Evolutionary conservation across 345 rosid genomes (phyloP).

Genomic region (Rubroshorea leprosula): DNA sequence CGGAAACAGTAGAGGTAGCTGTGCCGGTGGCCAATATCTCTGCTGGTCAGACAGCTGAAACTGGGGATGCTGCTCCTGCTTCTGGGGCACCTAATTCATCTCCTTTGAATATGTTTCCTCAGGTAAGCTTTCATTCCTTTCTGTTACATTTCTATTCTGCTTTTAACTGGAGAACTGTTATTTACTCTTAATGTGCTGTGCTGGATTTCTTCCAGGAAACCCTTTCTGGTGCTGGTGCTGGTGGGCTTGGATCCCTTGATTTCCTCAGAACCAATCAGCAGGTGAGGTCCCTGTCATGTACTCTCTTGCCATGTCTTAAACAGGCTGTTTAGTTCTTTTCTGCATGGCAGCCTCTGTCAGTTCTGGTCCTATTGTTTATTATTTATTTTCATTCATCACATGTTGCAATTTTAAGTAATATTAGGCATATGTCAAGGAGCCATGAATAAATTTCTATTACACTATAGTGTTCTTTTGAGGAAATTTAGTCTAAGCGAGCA

Average conservation of each 20-base stretch:
- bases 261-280: constrained; percentile 92
- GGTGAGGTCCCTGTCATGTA: constrained; percentile 29
- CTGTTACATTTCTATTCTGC: too few species aligned
- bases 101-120: constrained; percentile 94
- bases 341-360: background rate
- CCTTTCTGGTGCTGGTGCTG: constrained; percentile 49
- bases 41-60: constrained; percentile 45
- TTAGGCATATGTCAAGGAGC: too few species aligned
- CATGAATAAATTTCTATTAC: background rate
- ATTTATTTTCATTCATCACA: too few species aligned
- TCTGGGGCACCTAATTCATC: constrained; percentile 89
- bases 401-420: too few species aligned
- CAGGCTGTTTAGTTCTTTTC: background rate
- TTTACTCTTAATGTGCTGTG: too few species aligned
- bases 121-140: constrained; percentile 39
- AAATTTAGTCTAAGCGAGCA: background rate
- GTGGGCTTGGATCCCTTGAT: constrained; percentile 78
- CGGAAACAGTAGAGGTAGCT: constrained; percentile 74
- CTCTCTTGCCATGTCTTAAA: constrained; percentile 6
- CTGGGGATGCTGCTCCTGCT: constrained; percentile 43
- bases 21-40: constrained; percentile 52
- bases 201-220: constrained; percentile 41
- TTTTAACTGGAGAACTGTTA: too few species aligned
- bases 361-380: too few species aligned
- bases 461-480: background rate